Evolutionary conservation across 441 rosid genomes (phyloP).

Genomic region (Erysimum cheiri): DNA sequence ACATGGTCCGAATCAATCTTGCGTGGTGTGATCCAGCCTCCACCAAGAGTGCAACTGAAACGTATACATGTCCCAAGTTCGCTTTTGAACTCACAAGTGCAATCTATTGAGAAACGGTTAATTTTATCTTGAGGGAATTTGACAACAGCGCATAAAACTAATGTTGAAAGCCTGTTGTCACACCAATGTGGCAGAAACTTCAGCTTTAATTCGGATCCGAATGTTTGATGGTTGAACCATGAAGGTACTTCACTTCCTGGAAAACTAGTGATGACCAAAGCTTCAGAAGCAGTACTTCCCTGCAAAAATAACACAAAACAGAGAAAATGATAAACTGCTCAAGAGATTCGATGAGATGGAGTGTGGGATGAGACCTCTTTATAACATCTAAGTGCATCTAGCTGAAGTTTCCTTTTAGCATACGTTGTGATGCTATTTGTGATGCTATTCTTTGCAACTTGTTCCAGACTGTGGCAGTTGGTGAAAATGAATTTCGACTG

Average conservation of each 20-base stretch:
- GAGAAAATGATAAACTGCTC: background rate
- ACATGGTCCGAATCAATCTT: constrained; percentile 38
- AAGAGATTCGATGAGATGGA: background rate
- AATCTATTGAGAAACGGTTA: constrained; percentile 24
- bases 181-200: constrained; percentile 37
- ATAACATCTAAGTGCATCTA: constrained; percentile 18
- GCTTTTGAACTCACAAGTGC: constrained; percentile 33
- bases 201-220: constrained; percentile 6
- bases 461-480: constrained; percentile 39
- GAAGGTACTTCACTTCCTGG: constrained; percentile 40
- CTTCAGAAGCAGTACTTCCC: constrained; percentile 12
- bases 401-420: constrained; percentile 33
- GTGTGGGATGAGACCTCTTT: constrained; percentile 25
- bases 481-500: constrained; percentile 31
- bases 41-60: constrained; percentile 34
- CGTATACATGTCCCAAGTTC: background rate
- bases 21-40: constrained; percentile 30
- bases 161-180: constrained; percentile 35
- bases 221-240: constrained; percentile 25
- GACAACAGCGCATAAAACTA: constrained; percentile 36
- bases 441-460: constrained; percentile 29
- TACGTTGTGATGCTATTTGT: constrained; percentile 27
- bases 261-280: constrained; percentile 24
- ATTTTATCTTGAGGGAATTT: constrained; percentile 17
- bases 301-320: constrained; percentile 3